Conservation (phyloP, 2,329 filamentous ascomycete genomes). For the Ophiostoma piceae region DNA sequence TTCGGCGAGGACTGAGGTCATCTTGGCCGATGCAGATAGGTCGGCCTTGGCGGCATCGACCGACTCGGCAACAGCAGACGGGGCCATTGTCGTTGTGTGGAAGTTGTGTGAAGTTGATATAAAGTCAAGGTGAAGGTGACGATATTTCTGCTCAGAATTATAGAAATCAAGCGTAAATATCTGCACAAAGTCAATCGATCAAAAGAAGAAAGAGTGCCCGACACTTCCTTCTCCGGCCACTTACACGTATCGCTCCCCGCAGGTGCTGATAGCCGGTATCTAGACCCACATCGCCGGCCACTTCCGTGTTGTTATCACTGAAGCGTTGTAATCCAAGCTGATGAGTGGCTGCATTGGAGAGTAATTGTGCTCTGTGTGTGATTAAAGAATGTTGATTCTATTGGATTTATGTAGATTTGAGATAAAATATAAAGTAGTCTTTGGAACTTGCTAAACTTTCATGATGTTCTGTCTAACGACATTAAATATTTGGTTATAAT, state of each 20-base stretch:
- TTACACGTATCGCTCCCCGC: slow-evolving; percentile 18
- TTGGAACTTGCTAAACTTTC: too few species aligned
- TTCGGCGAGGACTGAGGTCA: background rate
- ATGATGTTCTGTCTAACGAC: too few species aligned
- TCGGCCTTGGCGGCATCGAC: background rate
- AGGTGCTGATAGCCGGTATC: slow-evolving; percentile 13
- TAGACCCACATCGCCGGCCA: slow-evolving; percentile 20
- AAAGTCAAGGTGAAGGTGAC: background rate
- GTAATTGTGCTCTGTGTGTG: too few species aligned
- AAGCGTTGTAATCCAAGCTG: background rate
- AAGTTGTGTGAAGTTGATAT: background rate
- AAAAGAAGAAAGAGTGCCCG: background rate
- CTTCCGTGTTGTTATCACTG: slow-evolving; percentile 18
- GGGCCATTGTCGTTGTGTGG: slow-evolving; percentile 18
- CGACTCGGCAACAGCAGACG: slow-evolving; percentile 20
- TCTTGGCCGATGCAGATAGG: background rate
- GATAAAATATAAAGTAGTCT: too few species aligned
- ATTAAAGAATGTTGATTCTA: too few species aligned
- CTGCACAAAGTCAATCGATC: too few species aligned
- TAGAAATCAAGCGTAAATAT: too few species aligned
- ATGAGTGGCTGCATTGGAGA: background rate
- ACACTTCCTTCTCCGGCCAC: slow-evolving; percentile 4
- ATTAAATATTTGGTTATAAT: too few species aligned
- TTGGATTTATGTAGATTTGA: too few species aligned
- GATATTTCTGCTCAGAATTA: too few species aligned